Base-by-base conservation (phyloP, 352 stramenopile genomes). In the Halophytophthora batemanensis region DNA sequence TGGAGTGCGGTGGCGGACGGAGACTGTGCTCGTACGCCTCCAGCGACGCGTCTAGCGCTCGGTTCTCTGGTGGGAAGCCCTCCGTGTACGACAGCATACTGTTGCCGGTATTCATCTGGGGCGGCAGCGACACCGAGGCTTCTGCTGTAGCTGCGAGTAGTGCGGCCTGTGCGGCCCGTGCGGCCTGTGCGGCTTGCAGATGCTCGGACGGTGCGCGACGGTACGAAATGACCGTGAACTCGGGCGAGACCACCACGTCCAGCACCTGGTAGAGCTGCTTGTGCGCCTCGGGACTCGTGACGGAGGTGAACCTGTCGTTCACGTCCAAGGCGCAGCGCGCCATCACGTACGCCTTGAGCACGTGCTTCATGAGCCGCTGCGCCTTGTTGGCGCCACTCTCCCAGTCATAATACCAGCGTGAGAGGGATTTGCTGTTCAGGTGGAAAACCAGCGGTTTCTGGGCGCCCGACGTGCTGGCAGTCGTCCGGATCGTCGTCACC, bases 141-240 rank as follows among this genome's bases (percentile, higher is more conserved):
- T 31, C 25, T 31, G 8, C 25, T 28, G 43, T 21, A 42, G 37
- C 23, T 40, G 36, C 21, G 21, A 4, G 21, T 5, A 6, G 17
- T 59, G 59, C 3, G 17, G 13, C 18, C 55, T 44, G 25, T 55
- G 46, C 22, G 54, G 45, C 19, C 44, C 45, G 2, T 57, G 52
- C 29, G 25, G 51, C 37, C 5, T 54, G 29, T 35, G 49, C 54
- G n/a, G 43, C 44, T 66, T 64, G 53, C 17, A 48, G 14, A 3
- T 53, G 45, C 13, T 69, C 61, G n/a, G 56, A 37, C 11, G 74
- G 72, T 19, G 77, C 77, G 40, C 77, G 74, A 12, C 74, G 65
- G 39, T 86, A 88, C n/a, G 77, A 88, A 40, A 88, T 84, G 50
- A 88, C 73, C 0, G 75, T 86, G 36, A 88, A 86, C 44, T 86